Evolutionary conservation across 2,329 filamentous ascomycete species (phyloP).

Genomic region (Nakataea oryzae): DNA sequence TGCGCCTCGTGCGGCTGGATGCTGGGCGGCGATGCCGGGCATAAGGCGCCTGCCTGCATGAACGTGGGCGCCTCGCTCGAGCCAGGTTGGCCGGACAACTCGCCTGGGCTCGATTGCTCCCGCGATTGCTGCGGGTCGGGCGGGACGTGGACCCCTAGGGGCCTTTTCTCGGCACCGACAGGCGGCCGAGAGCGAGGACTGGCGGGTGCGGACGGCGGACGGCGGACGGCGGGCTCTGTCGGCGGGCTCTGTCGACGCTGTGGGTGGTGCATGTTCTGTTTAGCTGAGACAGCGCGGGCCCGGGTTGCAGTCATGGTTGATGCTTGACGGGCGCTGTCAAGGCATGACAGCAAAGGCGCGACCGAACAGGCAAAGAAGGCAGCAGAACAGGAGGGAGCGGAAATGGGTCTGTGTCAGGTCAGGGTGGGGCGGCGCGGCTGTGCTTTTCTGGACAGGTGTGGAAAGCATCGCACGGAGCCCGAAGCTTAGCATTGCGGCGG

Average conservation of each 20-base stretch:
- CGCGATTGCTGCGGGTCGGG: constrained; percentile 23
- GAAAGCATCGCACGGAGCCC: neutral
- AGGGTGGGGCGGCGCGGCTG: neutral
- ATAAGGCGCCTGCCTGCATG: constrained; percentile 22
- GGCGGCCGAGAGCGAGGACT: constrained; percentile 8
- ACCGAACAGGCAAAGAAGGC: neutral
- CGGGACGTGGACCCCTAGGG: constrained; percentile 23
- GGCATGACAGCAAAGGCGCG: neutral
- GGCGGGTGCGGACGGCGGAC: constrained; percentile 7
- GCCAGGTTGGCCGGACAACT: constrained; percentile 20
- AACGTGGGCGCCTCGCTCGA: constrained; percentile 30
- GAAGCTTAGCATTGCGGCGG: neutral
- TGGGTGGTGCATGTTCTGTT: no score
- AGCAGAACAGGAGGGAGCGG: neutral
- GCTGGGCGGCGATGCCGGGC: constrained; percentile 25
- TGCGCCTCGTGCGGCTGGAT: constrained; percentile 39
- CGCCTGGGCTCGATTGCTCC: constrained; percentile 21
- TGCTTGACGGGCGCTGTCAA: no score
- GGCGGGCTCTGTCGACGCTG: neutral
- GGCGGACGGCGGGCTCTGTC: constrained; percentile 8
- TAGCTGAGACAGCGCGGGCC: neutral
- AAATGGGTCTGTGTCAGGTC: neutral
- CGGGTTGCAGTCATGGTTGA: neutral
- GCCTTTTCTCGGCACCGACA: constrained; percentile 19
- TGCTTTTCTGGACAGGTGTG: neutral